A percentile compares a stretch with the other conserved stretches of the same genome.
Conservation (phyloP, 2,329 filamentous ascomycete species). For the Colletotrichum eremochloae region DNA sequence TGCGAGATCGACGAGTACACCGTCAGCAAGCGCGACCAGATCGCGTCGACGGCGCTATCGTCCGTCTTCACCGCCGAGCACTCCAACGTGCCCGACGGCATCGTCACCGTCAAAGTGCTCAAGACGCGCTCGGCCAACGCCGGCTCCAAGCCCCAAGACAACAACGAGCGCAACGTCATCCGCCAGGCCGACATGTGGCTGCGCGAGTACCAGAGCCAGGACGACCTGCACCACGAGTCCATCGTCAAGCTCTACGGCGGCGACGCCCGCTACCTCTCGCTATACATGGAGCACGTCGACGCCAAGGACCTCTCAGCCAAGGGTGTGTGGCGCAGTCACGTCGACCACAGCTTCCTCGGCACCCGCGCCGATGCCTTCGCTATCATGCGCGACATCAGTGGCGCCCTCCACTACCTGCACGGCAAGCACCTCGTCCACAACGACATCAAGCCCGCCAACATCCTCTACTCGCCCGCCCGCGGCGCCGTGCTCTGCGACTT, state of each 20-base stretch:
- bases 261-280: constrained; percentile 69
- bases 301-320: constrained; percentile 66
- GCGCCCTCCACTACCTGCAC: constrained; percentile 70
- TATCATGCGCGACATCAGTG: constrained; percentile 67
- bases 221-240: constrained; percentile 67
- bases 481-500: constrained; percentile 73
- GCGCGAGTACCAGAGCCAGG: constrained; percentile 69
- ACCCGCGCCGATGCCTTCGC: constrained; percentile 62
- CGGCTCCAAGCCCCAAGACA: constrained; percentile 61
- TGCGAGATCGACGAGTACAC: constrained; percentile 67
- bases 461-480: constrained; percentile 69
- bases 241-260: constrained; percentile 71
- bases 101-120: constrained; percentile 72
- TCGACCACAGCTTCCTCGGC: constrained; percentile 65
- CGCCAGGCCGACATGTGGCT: constrained; percentile 72
- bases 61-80: constrained; percentile 69
- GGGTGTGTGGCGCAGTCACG: constrained; percentile 62
- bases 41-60: constrained; percentile 67
- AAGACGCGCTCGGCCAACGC: constrained; percentile 62
- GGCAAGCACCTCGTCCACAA: constrained; percentile 68
- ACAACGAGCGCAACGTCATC: constrained; percentile 68
- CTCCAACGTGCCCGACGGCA: constrained; percentile 64
- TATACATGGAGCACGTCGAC: constrained; percentile 74
- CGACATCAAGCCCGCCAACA: constrained; percentile 74
- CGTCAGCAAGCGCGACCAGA: constrained; percentile 68